Evolutionary conservation across 2,329 filamentous ascomycete genomes (phyloP), one percentile per base, ranked within the genome.

Genomic region (Kalmusia sp.): DNA sequence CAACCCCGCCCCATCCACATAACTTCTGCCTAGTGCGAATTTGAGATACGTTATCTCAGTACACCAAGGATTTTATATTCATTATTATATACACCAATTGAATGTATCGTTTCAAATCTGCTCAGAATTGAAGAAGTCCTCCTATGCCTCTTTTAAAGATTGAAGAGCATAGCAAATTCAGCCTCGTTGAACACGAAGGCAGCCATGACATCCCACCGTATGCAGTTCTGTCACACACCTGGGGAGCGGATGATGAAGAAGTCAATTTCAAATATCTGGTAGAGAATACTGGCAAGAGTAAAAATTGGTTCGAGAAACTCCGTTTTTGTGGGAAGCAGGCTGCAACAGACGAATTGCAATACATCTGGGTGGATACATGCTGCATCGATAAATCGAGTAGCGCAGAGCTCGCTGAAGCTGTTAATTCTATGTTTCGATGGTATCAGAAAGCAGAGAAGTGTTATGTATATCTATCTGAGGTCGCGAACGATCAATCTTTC

Each of bases 361-460:
- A 37, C 34, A 19, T 21, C 34, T 37, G 34, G 34, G 34, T 37
- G 3, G 15, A 37, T 17, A 37, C 34, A 19, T 37, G 34, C 15
- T 37, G 34, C 17, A 37, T 12, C 17, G 8, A 37, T 5, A 19
- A 37, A 34, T 25, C 44, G 28, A 25, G 27, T 21, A 47, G 12
- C 30, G n/a, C 44, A 15, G 44, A 47, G 44, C 44, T 47, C 6
- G 22, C 31, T 7, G 44, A 47, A 28, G 31, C 44, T 9, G 37
- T 47, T n/a, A 47, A 47, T n/a, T 47, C 44, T 14, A 47, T 47
- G 44, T 47, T 47, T 27, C 44, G 31, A 6, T 47, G 44, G 44
- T 47, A 47, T n/a, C 31, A 37, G 28, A 24, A 19, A 6, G 44
- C 44, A 25, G 6, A 15, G 25, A 37, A 31, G 14, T 47, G 44